Evolutionary conservation across 768 basidiomycete genomes (phyloP).

Genomic region (Leccinum olivaceopallidum): DNA sequence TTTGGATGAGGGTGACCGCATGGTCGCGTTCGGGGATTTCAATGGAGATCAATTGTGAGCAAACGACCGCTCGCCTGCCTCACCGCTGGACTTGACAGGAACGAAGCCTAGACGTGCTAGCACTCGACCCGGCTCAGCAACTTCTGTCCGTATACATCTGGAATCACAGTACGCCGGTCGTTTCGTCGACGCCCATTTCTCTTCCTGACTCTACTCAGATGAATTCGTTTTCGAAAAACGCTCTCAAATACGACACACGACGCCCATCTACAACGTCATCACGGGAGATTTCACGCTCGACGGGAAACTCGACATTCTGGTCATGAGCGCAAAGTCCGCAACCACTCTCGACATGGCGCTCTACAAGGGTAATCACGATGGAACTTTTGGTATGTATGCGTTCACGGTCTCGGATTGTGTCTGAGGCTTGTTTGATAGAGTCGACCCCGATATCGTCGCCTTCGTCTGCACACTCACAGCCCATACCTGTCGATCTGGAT

Average conservation of each 20-base stretch:
- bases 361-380: constrained; percentile 61
- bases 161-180: constrained; percentile 66
- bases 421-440: constrained; percentile 6
- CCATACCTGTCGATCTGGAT: constrained; percentile 82
- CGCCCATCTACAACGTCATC: constrained; percentile 74
- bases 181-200: background rate
- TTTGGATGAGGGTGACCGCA: constrained; percentile 64
- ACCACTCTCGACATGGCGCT: constrained; percentile 65
- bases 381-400: constrained; percentile 61
- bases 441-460: constrained; percentile 51
- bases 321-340: constrained; percentile 68
- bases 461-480: constrained; percentile 71
- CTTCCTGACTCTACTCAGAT: constrained; percentile 40
- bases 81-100: background rate
- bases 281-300: constrained; percentile 94
- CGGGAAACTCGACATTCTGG: constrained; percentile 85
- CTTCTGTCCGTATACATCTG: constrained; percentile 78
- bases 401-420: background rate
- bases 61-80: background rate
- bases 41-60: constrained; percentile 94
- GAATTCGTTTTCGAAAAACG: constrained; percentile 56
- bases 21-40: constrained; percentile 93
- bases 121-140: constrained; percentile 73
- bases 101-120: constrained; percentile 74
- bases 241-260: constrained; percentile 53